phyloP scores from a whole-genome alignment of 2,329 filamentous ascomycete species.

The Trichophyton mentagrophytes region DNA sequence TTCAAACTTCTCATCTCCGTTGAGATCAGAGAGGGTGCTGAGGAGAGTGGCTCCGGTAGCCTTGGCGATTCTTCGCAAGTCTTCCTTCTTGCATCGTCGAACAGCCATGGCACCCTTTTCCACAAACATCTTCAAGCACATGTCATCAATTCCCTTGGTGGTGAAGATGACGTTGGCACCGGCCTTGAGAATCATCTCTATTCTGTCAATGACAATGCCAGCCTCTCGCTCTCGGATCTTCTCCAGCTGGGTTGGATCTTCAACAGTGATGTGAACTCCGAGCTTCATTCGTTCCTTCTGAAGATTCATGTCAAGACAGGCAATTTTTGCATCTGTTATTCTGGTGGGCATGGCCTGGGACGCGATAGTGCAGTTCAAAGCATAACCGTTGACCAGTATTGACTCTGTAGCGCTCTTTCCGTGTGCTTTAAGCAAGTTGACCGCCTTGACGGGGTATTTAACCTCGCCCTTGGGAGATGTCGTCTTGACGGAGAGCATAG shows the following conservation, averaged over 20 bases:
- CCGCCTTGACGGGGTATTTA: slow-evolving; percentile 98
- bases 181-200: slow-evolving; percentile 95
- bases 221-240: slow-evolving; percentile 90
- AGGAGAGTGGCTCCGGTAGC: slow-evolving; percentile 89
- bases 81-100: slow-evolving; percentile 95
- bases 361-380: slow-evolving; percentile 94
- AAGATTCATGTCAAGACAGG: slow-evolving; percentile 91
- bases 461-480: slow-evolving; percentile 79
- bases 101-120: slow-evolving; percentile 95
- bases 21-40: slow-evolving; percentile 86
- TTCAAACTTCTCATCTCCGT: slow-evolving; percentile 95
- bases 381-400: slow-evolving; percentile 85
- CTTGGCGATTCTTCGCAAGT: slow-evolving; percentile 86
- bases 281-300: slow-evolving; percentile 99
- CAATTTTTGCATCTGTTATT: slow-evolving; percentile 89
- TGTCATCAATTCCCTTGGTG: slow-evolving; percentile 95
- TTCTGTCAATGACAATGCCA: slow-evolving; percentile 81
- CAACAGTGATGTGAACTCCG: slow-evolving; percentile 94
- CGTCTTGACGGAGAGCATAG: slow-evolving; percentile 86
- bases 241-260: slow-evolving; percentile 93
- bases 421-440: slow-evolving; percentile 97
- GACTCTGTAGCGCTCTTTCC: slow-evolving; percentile 82
- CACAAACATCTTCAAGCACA: slow-evolving; percentile 86
- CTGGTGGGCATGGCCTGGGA: slow-evolving; percentile 96
- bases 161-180: slow-evolving; percentile 93